phyloP scores from a whole-genome alignment of 352 stramenopile species.

The Globisporangium recalcitrans region DNA sequence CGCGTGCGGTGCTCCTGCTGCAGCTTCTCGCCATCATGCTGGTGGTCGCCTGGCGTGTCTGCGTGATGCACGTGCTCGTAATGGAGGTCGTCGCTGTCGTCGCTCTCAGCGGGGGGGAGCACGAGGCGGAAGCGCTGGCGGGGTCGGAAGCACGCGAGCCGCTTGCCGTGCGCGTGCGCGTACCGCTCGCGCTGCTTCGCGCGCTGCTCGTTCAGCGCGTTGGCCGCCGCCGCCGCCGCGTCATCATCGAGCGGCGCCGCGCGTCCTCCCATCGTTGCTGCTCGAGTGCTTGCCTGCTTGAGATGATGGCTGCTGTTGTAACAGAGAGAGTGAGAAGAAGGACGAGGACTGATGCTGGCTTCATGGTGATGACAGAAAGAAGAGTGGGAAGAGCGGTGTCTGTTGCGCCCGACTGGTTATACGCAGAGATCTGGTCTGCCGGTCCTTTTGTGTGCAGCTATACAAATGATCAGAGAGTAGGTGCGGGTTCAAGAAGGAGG shows the following conservation, averaged over 20 bases:
- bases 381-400: not conserved
- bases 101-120: not conserved
- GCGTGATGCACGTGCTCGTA: slow-evolving; percentile 14
- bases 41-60: not conserved
- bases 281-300: not conserved
- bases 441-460: no score
- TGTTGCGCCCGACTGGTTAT: not conserved
- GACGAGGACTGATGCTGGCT: not conserved
- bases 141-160: slow-evolving; percentile 61
- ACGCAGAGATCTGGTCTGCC: no score
- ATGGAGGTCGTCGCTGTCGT: not conserved
- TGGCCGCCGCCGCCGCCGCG: not conserved
- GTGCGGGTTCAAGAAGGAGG: no score
- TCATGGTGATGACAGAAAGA: not conserved
- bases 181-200: slow-evolving; percentile 2
- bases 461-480: no score
- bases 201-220: not conserved
- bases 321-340: not conserved
- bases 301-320: not conserved
- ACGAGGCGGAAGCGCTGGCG: slow-evolving; percentile 41
- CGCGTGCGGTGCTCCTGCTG: not conserved
- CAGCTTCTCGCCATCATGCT: not conserved
- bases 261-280: slow-evolving; percentile 5
- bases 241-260: not conserved
- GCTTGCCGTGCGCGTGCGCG: slow-evolving; percentile 31